These are phyloP conservation scores for Penicillium lagena DNA, from an alignment of 495 filamentous ascomycete genomes.

Conservation along the genomic window DNA sequence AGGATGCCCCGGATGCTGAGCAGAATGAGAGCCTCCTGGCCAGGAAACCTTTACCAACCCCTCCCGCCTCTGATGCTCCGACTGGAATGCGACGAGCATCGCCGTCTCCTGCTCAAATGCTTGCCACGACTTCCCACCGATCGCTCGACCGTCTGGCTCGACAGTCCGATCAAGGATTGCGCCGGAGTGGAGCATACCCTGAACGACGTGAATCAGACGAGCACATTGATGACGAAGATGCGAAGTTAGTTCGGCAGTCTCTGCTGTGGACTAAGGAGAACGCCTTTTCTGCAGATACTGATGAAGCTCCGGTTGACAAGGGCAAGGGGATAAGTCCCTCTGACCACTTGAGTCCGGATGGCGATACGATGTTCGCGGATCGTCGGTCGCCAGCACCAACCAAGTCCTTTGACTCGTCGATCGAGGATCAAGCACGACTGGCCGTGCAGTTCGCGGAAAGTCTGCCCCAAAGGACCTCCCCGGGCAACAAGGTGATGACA, in stretches of 20 bases:
- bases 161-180: slow-evolving; percentile 35
- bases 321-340: slow-evolving; percentile 9
- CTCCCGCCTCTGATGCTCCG: slow-evolving; percentile 4
- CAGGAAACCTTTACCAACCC: neutral
- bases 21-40: neutral
- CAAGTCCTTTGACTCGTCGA: slow-evolving; percentile 43
- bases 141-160: slow-evolving; percentile 24
- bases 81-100: slow-evolving; percentile 10
- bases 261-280: slow-evolving; percentile 34
- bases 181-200: slow-evolving; percentile 40
- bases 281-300: slow-evolving; percentile 2
- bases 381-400: slow-evolving; percentile 21
- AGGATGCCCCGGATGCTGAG: slow-evolving; percentile 49
- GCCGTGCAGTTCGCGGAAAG: slow-evolving; percentile 41
- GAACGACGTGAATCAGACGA: slow-evolving; percentile 34
- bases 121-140: slow-evolving; percentile 31
- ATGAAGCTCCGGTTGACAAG: slow-evolving; percentile 13
- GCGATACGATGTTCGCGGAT: slow-evolving; percentile 13
- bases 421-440: slow-evolving; percentile 50
- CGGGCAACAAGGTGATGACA: slow-evolving; percentile 76
- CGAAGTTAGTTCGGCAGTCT: slow-evolving; percentile 58
- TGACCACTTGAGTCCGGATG: slow-evolving; percentile 6
- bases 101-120: slow-evolving; percentile 17
- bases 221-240: slow-evolving; percentile 60
- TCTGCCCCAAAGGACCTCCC: slow-evolving; percentile 31